Evolutionary conservation across 495 filamentous ascomycete species (phyloP).

Genomic region (Xeromyces bisporus): DNA sequence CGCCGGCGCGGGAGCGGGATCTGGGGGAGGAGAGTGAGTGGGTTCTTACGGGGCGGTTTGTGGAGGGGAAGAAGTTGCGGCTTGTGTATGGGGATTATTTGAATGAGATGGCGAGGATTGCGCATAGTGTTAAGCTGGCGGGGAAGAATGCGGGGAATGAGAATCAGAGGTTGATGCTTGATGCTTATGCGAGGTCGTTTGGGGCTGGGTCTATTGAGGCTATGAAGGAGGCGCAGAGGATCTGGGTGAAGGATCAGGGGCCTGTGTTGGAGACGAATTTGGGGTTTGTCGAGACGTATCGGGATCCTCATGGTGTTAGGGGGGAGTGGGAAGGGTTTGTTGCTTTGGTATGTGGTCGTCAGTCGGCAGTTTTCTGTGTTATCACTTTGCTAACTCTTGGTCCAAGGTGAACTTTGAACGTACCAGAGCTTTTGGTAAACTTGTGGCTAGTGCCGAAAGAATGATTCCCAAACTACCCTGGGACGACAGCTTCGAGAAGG

Average conservation of each 20-base stretch:
- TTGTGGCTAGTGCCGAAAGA: conserved; percentile 62
- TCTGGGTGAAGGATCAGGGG: conserved; percentile 84
- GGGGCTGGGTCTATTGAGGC: conserved; percentile 66
- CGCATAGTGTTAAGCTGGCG: conserved; percentile 52
- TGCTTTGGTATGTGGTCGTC: conserved; percentile 39
- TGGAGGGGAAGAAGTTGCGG: conserved; percentile 54
- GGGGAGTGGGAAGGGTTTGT: conserved; percentile 98
- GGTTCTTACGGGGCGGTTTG: conserved; percentile 38
- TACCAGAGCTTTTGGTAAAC: conserved; percentile 71
- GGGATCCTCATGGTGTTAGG: conserved; percentile 79
- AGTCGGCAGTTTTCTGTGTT: no score
- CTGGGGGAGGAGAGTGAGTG: conserved; percentile 49
- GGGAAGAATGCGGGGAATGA: conserved; percentile 65
- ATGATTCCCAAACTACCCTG: conserved; percentile 85
- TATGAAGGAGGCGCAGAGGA: conserved; percentile 79
- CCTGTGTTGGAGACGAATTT: conserved; percentile 82
- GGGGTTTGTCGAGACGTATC: conserved; percentile 92
- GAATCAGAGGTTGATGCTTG: conserved; percentile 69
- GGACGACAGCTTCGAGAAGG: conserved; percentile 80
- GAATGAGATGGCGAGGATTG: conserved; percentile 65
- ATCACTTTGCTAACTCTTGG: conserved; percentile 17
- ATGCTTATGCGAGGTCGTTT: conserved; percentile 72
- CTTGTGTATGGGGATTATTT: conserved; percentile 74
- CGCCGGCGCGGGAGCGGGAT: conserved; percentile 46
- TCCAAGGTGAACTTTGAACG: conserved; percentile 68